A percentile compares a stretch with the other conserved stretches of the same genome.
phyloP scores from a whole-genome alignment of 345 rosid species.

The Eucalyptus cloeziana region DNA sequence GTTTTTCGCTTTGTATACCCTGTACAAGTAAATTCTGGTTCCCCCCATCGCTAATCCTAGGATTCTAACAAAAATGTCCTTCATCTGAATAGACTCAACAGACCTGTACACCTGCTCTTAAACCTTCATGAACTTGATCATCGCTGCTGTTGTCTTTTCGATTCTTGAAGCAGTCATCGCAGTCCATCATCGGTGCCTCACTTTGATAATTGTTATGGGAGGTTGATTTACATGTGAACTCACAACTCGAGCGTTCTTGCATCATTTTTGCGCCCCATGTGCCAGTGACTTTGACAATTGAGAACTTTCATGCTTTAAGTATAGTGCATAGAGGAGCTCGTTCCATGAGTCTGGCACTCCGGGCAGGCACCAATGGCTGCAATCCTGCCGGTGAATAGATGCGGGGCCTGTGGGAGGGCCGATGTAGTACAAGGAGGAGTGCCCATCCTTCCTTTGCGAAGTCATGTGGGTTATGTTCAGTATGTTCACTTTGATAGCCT shows the following conservation, averaged over 20 bases:
- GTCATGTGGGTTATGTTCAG: slow-evolving; percentile 26
- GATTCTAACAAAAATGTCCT: neutral
- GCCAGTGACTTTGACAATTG: slow-evolving; percentile 3
- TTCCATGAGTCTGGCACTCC: slow-evolving; percentile 49
- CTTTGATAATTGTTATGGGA: neutral
- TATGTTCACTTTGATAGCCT: neutral
- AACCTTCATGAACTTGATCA: neutral
- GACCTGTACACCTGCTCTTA: neutral
- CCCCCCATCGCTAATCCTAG: neutral
- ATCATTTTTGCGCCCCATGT: neutral
- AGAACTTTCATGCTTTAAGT: slow-evolving; percentile 21
- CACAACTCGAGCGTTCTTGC: neutral
- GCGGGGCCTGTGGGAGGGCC: neutral
- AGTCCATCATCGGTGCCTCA: neutral
- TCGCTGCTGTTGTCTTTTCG: neutral
- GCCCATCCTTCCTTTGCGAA: slow-evolving; percentile 30
- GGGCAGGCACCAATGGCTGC: slow-evolving; percentile 51
- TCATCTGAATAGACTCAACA: neutral
- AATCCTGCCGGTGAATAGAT: slow-evolving; percentile 15
- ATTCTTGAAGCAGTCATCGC: neutral
- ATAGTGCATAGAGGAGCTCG: slow-evolving; percentile 21
- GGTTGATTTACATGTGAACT: neutral
- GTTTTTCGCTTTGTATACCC: neutral
- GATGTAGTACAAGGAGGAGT: slow-evolving; percentile 23
- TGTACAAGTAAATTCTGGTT: neutral